These are phyloP conservation scores for Helicostylum pulchrum DNA, from an alignment of 192 early-diverging fungal species.

Conservation along the genomic window DNA sequence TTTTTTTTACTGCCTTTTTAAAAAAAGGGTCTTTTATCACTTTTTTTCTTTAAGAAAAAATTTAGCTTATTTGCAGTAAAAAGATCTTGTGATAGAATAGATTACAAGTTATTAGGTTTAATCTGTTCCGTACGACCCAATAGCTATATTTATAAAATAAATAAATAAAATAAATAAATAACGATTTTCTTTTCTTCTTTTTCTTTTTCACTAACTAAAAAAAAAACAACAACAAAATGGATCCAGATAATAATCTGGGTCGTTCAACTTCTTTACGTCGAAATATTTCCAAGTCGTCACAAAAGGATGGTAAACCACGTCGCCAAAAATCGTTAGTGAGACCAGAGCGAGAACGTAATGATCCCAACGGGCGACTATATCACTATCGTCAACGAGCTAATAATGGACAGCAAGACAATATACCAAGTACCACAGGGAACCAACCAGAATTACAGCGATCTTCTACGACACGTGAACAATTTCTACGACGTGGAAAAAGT, in stretches of 20 bases:
- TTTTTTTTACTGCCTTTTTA: too few species aligned
- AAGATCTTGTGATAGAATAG: conserved; percentile 5
- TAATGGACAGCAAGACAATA: conserved; percentile 23
- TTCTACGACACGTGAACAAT: background rate
- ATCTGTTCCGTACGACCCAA: conserved; percentile 8
- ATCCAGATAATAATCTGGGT: conserved; percentile 3
- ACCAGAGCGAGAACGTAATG: conserved; percentile 60
- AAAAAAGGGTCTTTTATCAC: too few species aligned
- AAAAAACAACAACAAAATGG: background rate
- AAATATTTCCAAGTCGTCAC: conserved; percentile 65
- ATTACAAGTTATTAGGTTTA: conserved; percentile 5
- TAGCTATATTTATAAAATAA: background rate
- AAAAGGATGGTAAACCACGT: conserved; percentile 43
- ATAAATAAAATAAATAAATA: too few species aligned
- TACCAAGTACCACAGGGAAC: conserved; percentile 28
- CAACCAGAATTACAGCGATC: background rate
- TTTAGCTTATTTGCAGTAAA: background rate
- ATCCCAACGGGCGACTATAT: conserved; percentile 43
- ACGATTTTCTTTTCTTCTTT: background rate
- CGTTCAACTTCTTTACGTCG: conserved; percentile 34
- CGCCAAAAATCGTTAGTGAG: conserved; percentile 67
- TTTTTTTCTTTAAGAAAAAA: too few species aligned
- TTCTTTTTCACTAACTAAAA: background rate
- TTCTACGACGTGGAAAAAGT: conserved; percentile 37
- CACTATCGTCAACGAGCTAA: conserved; percentile 37